These are phyloP conservation scores for Diaporthe humulicola DNA, from an alignment of 2,329 filamentous ascomycete species.

Conservation along the genomic window DNA sequence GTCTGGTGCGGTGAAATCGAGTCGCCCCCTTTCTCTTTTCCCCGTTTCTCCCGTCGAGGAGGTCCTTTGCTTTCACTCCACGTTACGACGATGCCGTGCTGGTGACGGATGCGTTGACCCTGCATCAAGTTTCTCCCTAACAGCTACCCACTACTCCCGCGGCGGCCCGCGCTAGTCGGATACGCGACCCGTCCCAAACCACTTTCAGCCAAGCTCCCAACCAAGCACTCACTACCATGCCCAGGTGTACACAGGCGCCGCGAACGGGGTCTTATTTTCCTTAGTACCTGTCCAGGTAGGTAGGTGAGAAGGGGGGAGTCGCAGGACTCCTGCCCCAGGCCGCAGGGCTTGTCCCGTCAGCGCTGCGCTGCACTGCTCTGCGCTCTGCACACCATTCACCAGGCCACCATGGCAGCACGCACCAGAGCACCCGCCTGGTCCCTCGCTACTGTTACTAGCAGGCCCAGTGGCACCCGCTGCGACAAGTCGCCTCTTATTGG, in stretches of 20 bases:
- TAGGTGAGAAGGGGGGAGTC: background rate
- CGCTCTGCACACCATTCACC: slow-evolving; percentile 4
- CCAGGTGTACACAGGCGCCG: slow-evolving; percentile 29
- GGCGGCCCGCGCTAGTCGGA: background rate
- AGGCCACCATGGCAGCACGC: background rate
- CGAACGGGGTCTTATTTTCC: slow-evolving; percentile 16
- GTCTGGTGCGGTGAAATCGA: background rate
- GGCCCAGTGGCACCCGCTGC: slow-evolving; percentile 11
- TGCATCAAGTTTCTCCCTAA: slow-evolving; percentile 9
- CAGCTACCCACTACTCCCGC: background rate
- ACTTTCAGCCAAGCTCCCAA: slow-evolving; percentile 31
- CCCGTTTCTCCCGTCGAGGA: background rate
- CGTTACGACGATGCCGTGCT: slow-evolving; percentile 17
- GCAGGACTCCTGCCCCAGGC: background rate
- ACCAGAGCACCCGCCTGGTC: slow-evolving; percentile 18
- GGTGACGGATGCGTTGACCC: slow-evolving; percentile 29
- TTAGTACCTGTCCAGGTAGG: slow-evolving; percentile 13
- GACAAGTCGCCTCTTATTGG: slow-evolving; percentile 15
- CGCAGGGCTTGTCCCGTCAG: background rate
- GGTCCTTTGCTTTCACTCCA: slow-evolving; percentile 24
- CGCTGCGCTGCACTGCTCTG: background rate
- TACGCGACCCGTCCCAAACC: slow-evolving; percentile 20
- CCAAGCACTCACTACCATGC: slow-evolving; percentile 29
- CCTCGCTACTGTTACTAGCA: background rate
- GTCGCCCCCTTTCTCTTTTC: background rate